phyloP scores from a whole-genome alignment of 371 early-diverging fungal genomes.

The Rhizopus microsporus region DNA sequence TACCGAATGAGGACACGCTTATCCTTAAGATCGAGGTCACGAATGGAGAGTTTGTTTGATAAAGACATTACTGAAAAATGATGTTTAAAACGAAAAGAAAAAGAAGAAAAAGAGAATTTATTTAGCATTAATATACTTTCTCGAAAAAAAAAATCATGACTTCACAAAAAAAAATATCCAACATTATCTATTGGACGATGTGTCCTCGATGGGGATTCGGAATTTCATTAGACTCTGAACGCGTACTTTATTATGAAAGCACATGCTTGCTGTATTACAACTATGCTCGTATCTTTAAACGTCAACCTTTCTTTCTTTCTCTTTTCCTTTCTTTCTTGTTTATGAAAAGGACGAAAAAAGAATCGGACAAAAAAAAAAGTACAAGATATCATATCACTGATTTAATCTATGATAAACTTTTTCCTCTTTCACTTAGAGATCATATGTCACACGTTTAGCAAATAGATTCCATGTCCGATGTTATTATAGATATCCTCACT shows the following conservation, averaged over 20 bases:
- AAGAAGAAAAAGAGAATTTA: constrained; percentile 2
- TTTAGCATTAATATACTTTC: constrained; percentile 5
- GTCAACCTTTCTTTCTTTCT: neutral
- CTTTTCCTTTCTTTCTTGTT: neutral
- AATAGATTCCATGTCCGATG: neutral
- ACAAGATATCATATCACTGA: neutral
- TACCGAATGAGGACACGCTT: constrained; percentile 96
- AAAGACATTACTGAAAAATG: constrained; percentile 42
- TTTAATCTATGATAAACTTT: neutral
- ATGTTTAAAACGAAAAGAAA: neutral
- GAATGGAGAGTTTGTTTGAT: constrained; percentile 80
- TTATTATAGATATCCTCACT: neutral
- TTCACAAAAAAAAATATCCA: neutral
- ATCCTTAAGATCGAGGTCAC: constrained; percentile 82
- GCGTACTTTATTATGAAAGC: constrained; percentile 2
- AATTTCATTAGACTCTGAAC: neutral
- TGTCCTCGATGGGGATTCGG: neutral
- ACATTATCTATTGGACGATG: neutral
- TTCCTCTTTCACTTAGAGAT: neutral
- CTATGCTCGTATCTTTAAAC: neutral
- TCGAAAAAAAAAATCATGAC: neutral
- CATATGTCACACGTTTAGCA: neutral
- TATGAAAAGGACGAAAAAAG: neutral
- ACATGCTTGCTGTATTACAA: constrained; percentile 5
- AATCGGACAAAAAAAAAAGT: neutral